phyloP scores from a whole-genome alignment of 805 yeast species.

The Kodamaea lidongshanica region DNA sequence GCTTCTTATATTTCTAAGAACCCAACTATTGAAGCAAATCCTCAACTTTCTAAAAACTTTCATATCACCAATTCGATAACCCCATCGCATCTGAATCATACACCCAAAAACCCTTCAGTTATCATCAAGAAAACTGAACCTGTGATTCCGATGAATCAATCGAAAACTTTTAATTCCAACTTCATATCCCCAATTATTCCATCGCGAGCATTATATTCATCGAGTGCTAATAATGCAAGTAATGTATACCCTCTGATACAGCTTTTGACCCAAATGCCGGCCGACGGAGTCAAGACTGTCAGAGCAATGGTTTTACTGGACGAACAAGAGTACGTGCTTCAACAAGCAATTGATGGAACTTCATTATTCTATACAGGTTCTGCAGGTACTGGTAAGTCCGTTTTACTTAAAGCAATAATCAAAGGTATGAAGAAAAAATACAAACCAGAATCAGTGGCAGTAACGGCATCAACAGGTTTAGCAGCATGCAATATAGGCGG shows the following conservation, averaged over 20 bases:
- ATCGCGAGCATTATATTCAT: slow-evolving; percentile 6
- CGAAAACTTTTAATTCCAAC: too few relatives aligned
- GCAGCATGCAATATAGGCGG: slow-evolving; percentile 85
- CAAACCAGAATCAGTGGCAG: slow-evolving; percentile 51
- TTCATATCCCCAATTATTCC: too few relatives aligned
- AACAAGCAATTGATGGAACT: slow-evolving; percentile 55
- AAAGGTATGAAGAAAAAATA: slow-evolving; percentile 43
- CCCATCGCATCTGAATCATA: too few relatives aligned
- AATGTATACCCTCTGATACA: slow-evolving; percentile 21
- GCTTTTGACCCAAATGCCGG: slow-evolving; percentile 22
- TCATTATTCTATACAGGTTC: slow-evolving; percentile 92
- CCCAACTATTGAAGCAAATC: too few relatives aligned
- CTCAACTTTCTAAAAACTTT: too few relatives aligned
- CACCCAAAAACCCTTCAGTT: too few relatives aligned
- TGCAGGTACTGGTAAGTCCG: slow-evolving; percentile 97
- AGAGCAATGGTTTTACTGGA: slow-evolving; percentile 26
- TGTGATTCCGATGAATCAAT: too few relatives aligned
- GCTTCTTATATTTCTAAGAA: too few relatives aligned
- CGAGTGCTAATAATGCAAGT: slow-evolving; percentile 8
- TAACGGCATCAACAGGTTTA: slow-evolving; percentile 79
- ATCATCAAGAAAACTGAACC: too few relatives aligned
- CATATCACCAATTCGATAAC: too few relatives aligned
- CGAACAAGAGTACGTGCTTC: slow-evolving; percentile 63
- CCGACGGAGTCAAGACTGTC: slow-evolving; percentile 1
- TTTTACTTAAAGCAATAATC: slow-evolving; percentile 63